These are phyloP conservation scores for Cercospora brassicicola DNA, from an alignment of 2,329 filamentous ascomycete species.

Conservation along the genomic window DNA sequence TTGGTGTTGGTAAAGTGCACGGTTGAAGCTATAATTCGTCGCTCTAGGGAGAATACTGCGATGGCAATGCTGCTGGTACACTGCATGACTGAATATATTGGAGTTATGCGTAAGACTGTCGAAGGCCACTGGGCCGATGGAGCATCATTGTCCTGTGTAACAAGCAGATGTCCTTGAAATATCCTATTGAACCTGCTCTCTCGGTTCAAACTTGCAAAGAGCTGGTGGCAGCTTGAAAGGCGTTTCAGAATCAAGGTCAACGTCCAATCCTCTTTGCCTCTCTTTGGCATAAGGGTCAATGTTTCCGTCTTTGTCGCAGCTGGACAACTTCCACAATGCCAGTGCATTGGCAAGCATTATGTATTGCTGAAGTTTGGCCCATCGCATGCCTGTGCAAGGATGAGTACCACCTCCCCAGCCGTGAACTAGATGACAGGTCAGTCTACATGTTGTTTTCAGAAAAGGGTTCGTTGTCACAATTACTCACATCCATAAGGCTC, in stretches of 20 bases:
- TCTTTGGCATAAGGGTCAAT: not conserved
- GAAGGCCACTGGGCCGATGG: not conserved
- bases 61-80: too few species aligned
- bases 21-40: not conserved
- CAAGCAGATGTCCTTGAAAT: not conserved
- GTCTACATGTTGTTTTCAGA: too few species aligned
- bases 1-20: not conserved
- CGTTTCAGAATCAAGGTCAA: not conserved
- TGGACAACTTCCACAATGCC: constrained; percentile 11
- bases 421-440: not conserved
- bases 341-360: constrained; percentile 45
- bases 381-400: constrained; percentile 44
- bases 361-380: constrained; percentile 54
- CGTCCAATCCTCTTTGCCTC: not conserved
- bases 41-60: too few species aligned
- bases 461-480: too few species aligned
- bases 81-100: not conserved
- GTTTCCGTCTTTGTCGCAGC: constrained; percentile 12
- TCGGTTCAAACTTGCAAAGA: not conserved
- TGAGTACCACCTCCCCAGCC: constrained; percentile 39
- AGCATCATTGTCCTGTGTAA: not conserved
- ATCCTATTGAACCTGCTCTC: not conserved
- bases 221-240: not conserved
- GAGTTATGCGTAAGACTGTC: not conserved
- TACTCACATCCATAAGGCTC: constrained; percentile 23